Conservation (phyloP, 192 early-diverging fungal species). For the Cetraspora pellucida region DNA sequence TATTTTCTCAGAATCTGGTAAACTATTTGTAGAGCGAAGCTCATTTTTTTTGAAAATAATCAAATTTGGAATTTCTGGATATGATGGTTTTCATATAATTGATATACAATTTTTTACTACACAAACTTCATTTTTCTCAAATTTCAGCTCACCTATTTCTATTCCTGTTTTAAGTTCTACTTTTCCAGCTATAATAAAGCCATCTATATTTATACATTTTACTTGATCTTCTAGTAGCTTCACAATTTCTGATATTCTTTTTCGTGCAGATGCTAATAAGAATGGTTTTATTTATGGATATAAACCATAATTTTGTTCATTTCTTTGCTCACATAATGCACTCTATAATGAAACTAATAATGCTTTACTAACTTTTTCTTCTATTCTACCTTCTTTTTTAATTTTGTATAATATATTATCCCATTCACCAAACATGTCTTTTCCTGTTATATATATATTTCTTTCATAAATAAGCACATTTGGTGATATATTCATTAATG, state of each 20-base stretch:
- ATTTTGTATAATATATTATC: not conserved
- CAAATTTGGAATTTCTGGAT: no score
- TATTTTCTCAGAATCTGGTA: no score
- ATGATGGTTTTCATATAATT: no score
- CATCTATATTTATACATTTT: conserved; percentile 23
- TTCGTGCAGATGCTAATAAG: not conserved
- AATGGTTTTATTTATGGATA: not conserved
- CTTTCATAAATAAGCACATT: not conserved
- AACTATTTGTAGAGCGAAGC: no score
- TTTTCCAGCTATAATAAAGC: not conserved
- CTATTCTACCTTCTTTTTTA: not conserved
- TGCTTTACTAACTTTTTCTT: not conserved
- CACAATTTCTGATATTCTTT: not conserved
- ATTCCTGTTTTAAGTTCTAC: not conserved
- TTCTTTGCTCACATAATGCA: not conserved
- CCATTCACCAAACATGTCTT: not conserved
- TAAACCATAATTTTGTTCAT: not conserved
- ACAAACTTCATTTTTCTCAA: not conserved
- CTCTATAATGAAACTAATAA: conserved; percentile 19
- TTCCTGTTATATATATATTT: not conserved
- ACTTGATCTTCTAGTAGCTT: not conserved
- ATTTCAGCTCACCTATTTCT: not conserved
- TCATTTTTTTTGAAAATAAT: no score
- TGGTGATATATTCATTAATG: not conserved
- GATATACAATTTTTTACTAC: no score